Conservation (phyloP, 2,329 filamentous ascomycete genomes). For the Neofusicoccum cordaticola region DNA sequence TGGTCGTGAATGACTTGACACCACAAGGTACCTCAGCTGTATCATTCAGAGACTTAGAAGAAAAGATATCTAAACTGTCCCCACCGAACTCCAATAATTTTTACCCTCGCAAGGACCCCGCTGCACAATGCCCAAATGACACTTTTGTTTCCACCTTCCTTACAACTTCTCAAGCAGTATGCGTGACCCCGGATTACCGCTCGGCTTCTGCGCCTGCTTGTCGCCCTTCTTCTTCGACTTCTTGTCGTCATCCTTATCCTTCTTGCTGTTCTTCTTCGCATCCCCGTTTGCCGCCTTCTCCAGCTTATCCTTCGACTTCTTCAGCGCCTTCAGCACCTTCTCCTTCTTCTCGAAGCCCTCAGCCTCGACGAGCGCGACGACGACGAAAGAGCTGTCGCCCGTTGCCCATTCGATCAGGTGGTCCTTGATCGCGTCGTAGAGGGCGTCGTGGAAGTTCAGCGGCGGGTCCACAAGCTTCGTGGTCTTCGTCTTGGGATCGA, state of each 20-base stretch:
- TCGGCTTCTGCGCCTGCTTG: slow-evolving; percentile 33
- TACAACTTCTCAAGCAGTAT: slow-evolving; percentile 42
- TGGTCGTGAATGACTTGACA: no score
- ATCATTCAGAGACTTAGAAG: no score
- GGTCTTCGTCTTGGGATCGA: slow-evolving; percentile 69
- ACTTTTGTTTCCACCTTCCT: background rate
- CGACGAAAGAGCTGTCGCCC: slow-evolving; percentile 79
- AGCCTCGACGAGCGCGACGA: slow-evolving; percentile 77
- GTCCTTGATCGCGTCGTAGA: slow-evolving; percentile 79
- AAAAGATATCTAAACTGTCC: no score
- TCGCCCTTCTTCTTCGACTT: slow-evolving; percentile 20
- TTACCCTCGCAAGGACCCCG: no score
- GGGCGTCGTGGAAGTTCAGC: slow-evolving; percentile 72
- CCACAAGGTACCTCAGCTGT: no score
- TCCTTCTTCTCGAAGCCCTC: slow-evolving; percentile 62
- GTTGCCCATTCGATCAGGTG: slow-evolving; percentile 80
- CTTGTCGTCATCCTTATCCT: slow-evolving; percentile 45
- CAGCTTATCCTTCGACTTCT: slow-evolving; percentile 69
- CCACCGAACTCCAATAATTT: no score
- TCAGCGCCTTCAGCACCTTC: slow-evolving; percentile 67
- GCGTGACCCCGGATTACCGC: slow-evolving; percentile 47
- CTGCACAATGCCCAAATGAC: background rate
- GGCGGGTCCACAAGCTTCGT: slow-evolving; percentile 71
- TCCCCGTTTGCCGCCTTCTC: slow-evolving; percentile 64
- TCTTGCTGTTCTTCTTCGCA: slow-evolving; percentile 44